Evolutionary conservation across 2,329 filamentous ascomycete species (phyloP), one percentile per base, ranked within the genome.

Genomic region (Arachnopeziza araneosa): DNA sequence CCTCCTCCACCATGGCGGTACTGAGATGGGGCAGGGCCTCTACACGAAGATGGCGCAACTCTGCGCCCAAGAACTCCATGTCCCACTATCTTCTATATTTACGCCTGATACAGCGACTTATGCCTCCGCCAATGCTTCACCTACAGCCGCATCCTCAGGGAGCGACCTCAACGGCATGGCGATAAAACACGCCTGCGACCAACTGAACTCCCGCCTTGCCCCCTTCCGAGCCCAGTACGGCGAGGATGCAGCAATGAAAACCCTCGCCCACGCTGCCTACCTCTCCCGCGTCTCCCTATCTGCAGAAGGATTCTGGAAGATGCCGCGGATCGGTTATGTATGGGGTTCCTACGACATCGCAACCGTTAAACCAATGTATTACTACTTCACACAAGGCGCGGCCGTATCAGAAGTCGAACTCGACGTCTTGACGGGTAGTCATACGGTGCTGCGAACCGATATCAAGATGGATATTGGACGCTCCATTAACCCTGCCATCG

Each of bases 31-130:
- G 8, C 93, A 98, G 75, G 93, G 67, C 6, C 79, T 98, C 4
- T 90, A 98, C 76, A 98, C 93, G 14, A 98, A 98, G 78, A 96
- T 98, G 86, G 87, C 84, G 50, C 93, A 95, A 82, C 91, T 98
- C 61, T 91, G 92, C 0, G 93, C 93, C 0, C 90, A 98, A 75
- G 90, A 93, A 1, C 84, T 98, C 1, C 76, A 83, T 44, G 88
- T 97, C 0, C 90, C 93, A 0, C 79, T 92, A 57, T 86, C 89
- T 24, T 82, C 83, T 61, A 90, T 98, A 61, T 91, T 89, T 77
- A 96, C 97, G 68, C 92, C 90, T 1, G 93, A 98, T 71, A 97
- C 93, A 0, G 86, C 92, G 0, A 97, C 93, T 5, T 96, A 96
- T 73, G 96, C 93, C 0, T 93, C 96, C 0, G 89, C 93, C 61